A percentile compares a stretch with the other conserved stretches of the same genome.
Evolutionary conservation across 2,329 filamentous ascomycete species (phyloP).

Genomic region (Cladorrhinum sp.): DNA sequence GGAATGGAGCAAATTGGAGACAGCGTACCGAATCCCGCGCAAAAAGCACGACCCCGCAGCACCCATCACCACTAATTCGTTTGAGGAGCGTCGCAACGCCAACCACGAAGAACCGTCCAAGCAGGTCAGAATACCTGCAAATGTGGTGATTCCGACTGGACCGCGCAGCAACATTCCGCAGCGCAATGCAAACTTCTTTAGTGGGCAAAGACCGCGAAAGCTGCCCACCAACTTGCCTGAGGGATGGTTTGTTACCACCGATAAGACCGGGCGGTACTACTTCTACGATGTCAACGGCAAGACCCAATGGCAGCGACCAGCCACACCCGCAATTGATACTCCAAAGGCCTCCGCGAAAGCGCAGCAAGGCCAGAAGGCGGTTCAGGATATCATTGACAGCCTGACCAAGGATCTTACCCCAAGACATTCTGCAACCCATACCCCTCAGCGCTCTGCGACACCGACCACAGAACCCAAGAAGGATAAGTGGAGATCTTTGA

Average conservation of each 20-base stretch:
- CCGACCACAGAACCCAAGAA: constrained; percentile 57
- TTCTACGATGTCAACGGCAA: constrained; percentile 78
- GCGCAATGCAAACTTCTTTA: constrained; percentile 50
- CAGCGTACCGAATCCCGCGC: constrained; percentile 88
- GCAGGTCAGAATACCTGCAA: constrained; percentile 42
- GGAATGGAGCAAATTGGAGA: constrained; percentile 84
- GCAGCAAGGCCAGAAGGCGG: constrained; percentile 62
- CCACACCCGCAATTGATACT: constrained; percentile 62
- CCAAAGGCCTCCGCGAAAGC: constrained; percentile 64
- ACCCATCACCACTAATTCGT: constrained; percentile 48
- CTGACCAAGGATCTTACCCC: constrained; percentile 69
- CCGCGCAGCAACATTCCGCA: constrained; percentile 60
- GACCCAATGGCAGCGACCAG: constrained; percentile 81
- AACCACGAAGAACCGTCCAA: constrained; percentile 44
- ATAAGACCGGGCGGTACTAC: constrained; percentile 70
- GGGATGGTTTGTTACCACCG: constrained; percentile 82
- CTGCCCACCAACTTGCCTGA: constrained; percentile 61
- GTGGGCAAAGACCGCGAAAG: constrained; percentile 48
- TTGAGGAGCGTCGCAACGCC: constrained; percentile 59
- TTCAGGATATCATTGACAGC: constrained; percentile 82
- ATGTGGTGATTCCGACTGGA: constrained; percentile 54
- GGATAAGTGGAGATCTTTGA: constrained; percentile 68
- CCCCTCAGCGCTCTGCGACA: constrained; percentile 59
- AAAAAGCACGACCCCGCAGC: constrained; percentile 77
- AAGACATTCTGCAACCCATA: constrained; percentile 55